Conservation (phyloP, 306 rosid genomes). For the Myrica gale region DNA sequence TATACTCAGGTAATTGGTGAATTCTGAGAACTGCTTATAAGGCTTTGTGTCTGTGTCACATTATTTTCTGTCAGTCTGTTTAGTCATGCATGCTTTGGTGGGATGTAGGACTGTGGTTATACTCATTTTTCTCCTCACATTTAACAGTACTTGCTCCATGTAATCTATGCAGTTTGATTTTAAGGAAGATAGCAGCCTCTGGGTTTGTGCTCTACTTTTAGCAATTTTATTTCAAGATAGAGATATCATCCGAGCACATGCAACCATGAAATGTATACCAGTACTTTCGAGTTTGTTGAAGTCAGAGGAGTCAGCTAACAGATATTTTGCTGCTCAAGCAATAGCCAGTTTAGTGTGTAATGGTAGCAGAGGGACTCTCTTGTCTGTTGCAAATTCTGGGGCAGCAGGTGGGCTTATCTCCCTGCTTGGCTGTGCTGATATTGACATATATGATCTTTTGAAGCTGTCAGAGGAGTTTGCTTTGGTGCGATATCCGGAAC, state of each 20-base stretch:
- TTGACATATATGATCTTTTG: conserved; percentile 82
- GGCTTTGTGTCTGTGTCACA: conserved; percentile 13
- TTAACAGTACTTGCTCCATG: conserved; percentile 28
- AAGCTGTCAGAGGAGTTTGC: conserved; percentile 89
- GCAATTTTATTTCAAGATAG: conserved; percentile 90
- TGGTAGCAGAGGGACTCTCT: conserved; percentile 97
- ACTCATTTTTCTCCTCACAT: conserved; percentile 18
- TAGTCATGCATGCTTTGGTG: conserved; percentile 4
- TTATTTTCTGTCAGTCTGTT: conserved; percentile 25
- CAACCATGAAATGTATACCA: conserved; percentile 79
- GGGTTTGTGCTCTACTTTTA: conserved; percentile 81
- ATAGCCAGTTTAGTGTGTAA: conserved; percentile 92
- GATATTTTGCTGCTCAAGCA: conserved; percentile 95
- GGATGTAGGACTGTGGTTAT: conserved; percentile 9
- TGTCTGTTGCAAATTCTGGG: conserved; percentile 96
- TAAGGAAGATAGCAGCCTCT: conserved; percentile 87
- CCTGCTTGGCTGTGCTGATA: conserved; percentile 91
- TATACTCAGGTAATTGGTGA: conserved; percentile 72
- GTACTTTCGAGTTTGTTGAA: conserved; percentile 79
- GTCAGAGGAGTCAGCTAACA: conserved; percentile 78
- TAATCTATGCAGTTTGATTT: conserved; percentile 61
- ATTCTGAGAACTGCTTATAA: conserved; percentile 14
- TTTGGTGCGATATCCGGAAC: conserved; percentile 87
- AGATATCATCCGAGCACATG: conserved; percentile 89
- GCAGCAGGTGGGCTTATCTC: conserved; percentile 96